Evolutionary conservation across 805 yeast genomes (phyloP).

Genomic region (Metschnikowia lochheadii): DNA sequence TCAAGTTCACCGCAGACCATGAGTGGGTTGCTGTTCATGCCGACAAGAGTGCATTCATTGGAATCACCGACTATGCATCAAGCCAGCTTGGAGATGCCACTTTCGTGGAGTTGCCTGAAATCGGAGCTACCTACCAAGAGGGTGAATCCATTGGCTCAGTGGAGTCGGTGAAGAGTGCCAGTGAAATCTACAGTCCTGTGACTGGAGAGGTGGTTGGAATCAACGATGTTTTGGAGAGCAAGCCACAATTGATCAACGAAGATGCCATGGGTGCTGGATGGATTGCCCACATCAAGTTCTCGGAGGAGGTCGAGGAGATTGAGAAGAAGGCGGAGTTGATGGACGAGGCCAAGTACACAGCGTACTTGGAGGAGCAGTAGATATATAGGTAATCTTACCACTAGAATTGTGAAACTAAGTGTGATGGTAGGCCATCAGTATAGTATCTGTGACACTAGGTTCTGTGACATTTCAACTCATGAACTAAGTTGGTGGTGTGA

Average conservation of each 20-base stretch:
- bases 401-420: too few species aligned
- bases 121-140: slow-evolving; percentile 52
- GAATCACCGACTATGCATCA: slow-evolving; percentile 91
- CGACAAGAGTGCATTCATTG: slow-evolving; percentile 79
- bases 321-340: slow-evolving; percentile 43
- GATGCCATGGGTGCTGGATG: slow-evolving; percentile 96
- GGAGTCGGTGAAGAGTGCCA: slow-evolving; percentile 91
- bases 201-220: slow-evolving; percentile 70
- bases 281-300: slow-evolving; percentile 74
- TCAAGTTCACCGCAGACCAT: slow-evolving; percentile 82
- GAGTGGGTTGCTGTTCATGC: slow-evolving; percentile 90
- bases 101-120: slow-evolving; percentile 83
- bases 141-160: slow-evolving; percentile 91
- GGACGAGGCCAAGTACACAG: slow-evolving; percentile 52
- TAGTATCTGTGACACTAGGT: too few species aligned
- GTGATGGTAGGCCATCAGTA: too few species aligned
- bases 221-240: slow-evolving; percentile 60
- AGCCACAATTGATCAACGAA: slow-evolving; percentile 74
- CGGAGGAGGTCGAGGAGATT: slow-evolving; percentile 31
- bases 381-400: background rate
- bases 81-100: slow-evolving; percentile 98
- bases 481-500: background rate
- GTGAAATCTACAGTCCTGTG: slow-evolving; percentile 88
- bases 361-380: slow-evolving; percentile 47
- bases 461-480: background rate